phyloP scores from a whole-genome alignment of 2,329 filamentous ascomycete genomes.

The Neonectria neomacrospora region DNA sequence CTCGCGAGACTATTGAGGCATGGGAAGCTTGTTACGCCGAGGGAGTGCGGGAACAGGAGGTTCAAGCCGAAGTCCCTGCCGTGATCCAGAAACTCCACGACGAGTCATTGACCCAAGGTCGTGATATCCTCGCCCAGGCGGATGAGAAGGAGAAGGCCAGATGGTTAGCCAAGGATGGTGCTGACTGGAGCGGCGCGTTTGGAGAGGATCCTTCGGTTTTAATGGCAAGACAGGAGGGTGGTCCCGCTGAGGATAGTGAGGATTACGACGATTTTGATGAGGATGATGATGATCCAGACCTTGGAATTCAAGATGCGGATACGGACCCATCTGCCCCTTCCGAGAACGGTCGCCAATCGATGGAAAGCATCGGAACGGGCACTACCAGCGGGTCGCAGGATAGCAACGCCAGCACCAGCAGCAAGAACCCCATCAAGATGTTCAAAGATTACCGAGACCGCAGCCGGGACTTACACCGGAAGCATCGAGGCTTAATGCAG shows the following conservation, averaged over 20 bases:
- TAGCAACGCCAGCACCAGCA: slow-evolving; percentile 47
- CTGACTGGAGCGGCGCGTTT: slow-evolving; percentile 89
- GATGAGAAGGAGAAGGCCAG: slow-evolving; percentile 77
- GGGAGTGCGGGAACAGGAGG: slow-evolving; percentile 79
- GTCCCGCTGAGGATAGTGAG: slow-evolving; percentile 48
- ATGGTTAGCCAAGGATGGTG: slow-evolving; percentile 83
- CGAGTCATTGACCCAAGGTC: slow-evolving; percentile 79
- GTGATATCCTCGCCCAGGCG: slow-evolving; percentile 81
- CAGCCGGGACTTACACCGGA: slow-evolving; percentile 81
- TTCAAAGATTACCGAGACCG: slow-evolving; percentile 73
- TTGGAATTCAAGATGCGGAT: slow-evolving; percentile 69
- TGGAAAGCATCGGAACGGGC: slow-evolving; percentile 54
- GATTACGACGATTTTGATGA: slow-evolving; percentile 55
- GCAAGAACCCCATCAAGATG: slow-evolving; percentile 65
- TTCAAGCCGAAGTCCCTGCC: slow-evolving; percentile 78
- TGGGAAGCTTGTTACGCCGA: slow-evolving; percentile 94
- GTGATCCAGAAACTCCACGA: slow-evolving; percentile 82
- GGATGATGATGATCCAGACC: slow-evolving; percentile 56
- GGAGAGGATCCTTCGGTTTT: slow-evolving; percentile 75
- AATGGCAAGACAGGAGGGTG: slow-evolving; percentile 49
- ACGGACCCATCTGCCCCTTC: slow-evolving; percentile 45
- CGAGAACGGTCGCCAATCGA: slow-evolving; percentile 50
- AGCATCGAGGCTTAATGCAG: slow-evolving; percentile 92
- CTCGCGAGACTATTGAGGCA: slow-evolving; percentile 90
- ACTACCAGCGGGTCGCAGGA: slow-evolving; percentile 48